These are phyloP conservation scores for Melampsora abietis-canadensis DNA, from an alignment of 1,284 basidiomycete species.

Conservation along the genomic window DNA sequence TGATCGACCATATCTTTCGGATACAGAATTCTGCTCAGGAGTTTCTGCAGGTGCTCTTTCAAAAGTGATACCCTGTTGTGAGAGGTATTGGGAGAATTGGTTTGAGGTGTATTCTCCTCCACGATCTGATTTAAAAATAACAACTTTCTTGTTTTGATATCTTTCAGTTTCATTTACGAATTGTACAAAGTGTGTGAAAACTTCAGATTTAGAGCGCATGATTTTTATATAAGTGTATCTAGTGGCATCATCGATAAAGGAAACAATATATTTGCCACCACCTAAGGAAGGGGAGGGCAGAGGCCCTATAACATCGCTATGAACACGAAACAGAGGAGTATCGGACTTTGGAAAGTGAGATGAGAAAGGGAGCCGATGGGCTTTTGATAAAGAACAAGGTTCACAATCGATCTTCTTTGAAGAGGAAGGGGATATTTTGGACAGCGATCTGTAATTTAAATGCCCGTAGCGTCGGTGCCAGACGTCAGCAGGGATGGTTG, in stretches of 20 bases:
- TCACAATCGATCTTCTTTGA: too few relatives aligned
- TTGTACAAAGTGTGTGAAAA: too few relatives aligned
- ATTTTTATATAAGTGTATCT: not conserved
- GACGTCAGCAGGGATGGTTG: too few relatives aligned
- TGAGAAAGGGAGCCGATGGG: too few relatives aligned
- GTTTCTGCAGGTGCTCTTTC: not conserved
- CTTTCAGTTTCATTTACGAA: too few relatives aligned
- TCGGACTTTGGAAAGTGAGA: not conserved
- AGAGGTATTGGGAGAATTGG: not conserved
- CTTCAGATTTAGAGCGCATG: not conserved
- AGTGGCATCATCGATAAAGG: not conserved
- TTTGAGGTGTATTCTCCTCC: constrained; percentile 5
- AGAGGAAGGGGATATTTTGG: too few relatives aligned
- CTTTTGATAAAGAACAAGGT: too few relatives aligned
- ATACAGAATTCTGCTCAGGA: not conserved
- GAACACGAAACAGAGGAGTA: not conserved
- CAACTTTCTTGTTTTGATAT: too few relatives aligned
- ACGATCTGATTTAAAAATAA: too few relatives aligned
- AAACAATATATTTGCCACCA: not conserved
- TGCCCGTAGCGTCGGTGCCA: too few relatives aligned
- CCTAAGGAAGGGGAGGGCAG: not conserved
- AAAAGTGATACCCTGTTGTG: not conserved
- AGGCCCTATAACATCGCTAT: not conserved
- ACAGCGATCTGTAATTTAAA: too few relatives aligned
- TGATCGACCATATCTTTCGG: not conserved